Percentiles rank a stretch among this genome's conserved stretches.
These are phyloP conservation scores for Rosa lucieae DNA, from an alignment of 306 rosid species.

Conservation along the genomic window DNA sequence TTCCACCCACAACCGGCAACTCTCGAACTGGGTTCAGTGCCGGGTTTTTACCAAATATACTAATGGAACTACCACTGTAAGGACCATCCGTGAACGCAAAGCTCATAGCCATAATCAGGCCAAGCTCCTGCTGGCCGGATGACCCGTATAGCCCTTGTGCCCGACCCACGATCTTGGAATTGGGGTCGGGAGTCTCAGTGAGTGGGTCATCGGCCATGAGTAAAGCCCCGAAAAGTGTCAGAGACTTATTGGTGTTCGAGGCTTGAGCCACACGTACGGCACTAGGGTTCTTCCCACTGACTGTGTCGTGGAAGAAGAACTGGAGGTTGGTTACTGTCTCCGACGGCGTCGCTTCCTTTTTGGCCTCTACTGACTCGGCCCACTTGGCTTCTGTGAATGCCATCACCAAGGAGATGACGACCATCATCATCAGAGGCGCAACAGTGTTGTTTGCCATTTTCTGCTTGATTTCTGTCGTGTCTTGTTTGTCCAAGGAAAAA, in stretches of 20 bases:
- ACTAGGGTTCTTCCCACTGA: slow-evolving; percentile 63
- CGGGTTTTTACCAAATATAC: slow-evolving; percentile 61
- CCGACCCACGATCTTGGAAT: slow-evolving; percentile 65
- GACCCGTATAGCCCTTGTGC: slow-evolving; percentile 80
- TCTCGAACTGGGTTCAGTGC: slow-evolving; percentile 54
- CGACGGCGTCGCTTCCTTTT: slow-evolving; percentile 24
- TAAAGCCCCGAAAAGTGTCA: slow-evolving; percentile 54
- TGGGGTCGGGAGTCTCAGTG: slow-evolving; percentile 65
- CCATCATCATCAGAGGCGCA: slow-evolving; percentile 5
- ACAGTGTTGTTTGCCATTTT: slow-evolving; percentile 40
- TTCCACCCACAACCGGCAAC: slow-evolving; percentile 77
- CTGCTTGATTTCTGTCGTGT: not conserved
- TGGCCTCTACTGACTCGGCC: slow-evolving; percentile 21
- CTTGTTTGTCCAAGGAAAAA: not conserved
- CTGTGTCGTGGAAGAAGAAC: slow-evolving; percentile 78
- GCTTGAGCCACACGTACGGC: slow-evolving; percentile 65
- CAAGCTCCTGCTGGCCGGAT: slow-evolving; percentile 55
- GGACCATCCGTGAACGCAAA: slow-evolving; percentile 55
- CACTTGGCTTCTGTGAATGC: slow-evolving; percentile 29
- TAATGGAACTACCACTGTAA: slow-evolving; percentile 59
- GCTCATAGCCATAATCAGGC: slow-evolving; percentile 61
- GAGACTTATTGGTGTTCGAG: slow-evolving; percentile 21
- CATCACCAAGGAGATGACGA: slow-evolving; percentile 4
- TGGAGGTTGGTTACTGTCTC: slow-evolving; percentile 54
- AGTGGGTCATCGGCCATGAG: slow-evolving; percentile 75